Conservation (phyloP, 768 basidiomycete genomes). For the Melanogaster broomeanus region DNA sequence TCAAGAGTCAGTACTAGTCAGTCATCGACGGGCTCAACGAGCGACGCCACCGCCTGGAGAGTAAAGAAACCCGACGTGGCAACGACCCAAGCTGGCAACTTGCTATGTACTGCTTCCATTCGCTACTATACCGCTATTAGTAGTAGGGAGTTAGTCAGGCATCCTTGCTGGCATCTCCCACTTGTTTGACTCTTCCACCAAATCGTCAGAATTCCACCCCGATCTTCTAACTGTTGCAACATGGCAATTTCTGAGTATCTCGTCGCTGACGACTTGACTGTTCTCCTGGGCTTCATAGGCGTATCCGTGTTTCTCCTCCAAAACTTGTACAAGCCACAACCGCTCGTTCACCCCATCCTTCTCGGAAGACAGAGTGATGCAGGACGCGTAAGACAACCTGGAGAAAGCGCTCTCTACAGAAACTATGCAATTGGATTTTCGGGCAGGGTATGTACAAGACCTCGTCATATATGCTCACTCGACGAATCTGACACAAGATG, state of each 20-base stretch:
- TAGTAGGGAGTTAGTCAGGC: too few species aligned
- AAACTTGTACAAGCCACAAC: constrained; percentile 78
- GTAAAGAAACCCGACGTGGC: too few species aligned
- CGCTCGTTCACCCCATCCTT: constrained; percentile 91
- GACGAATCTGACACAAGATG: background rate
- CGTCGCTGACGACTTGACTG: constrained; percentile 77
- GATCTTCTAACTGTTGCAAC: constrained; percentile 4
- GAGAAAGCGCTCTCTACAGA: constrained; percentile 86
- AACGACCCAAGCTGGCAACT: too few species aligned
- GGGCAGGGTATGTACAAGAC: constrained; percentile 61
- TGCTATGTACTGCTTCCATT: too few species aligned
- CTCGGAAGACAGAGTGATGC: constrained; percentile 92
- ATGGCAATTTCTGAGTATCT: constrained; percentile 57
- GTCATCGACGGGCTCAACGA: too few species aligned
- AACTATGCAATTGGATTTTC: constrained; percentile 85
- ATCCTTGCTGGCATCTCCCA: too few species aligned
- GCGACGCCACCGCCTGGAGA: too few species aligned
- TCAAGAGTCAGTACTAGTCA: too few species aligned
- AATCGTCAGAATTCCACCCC: background rate
- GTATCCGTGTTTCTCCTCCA: constrained; percentile 77
- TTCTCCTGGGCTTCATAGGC: constrained; percentile 72
- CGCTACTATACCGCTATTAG: too few species aligned
- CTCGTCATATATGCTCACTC: constrained; percentile 3
- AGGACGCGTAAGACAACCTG: constrained; percentile 73
- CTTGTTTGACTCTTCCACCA: background rate